Evolutionary conservation across 2,329 filamentous ascomycete species (phyloP), one percentile per base, ranked within the genome.

Genomic region (Diplodia corticola): DNA sequence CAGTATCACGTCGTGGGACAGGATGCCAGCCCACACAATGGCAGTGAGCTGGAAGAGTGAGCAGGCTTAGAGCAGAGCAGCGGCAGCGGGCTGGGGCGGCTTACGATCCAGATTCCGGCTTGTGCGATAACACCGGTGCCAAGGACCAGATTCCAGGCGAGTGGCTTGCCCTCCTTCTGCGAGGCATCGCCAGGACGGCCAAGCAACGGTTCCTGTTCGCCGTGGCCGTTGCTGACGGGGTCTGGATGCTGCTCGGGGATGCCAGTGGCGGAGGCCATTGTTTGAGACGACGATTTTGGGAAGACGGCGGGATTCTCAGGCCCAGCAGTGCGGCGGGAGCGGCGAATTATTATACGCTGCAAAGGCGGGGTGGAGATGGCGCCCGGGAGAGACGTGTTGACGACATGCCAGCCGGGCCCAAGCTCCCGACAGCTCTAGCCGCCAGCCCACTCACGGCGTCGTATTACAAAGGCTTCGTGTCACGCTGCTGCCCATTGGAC

Each of bases 71-170:
- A 7, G 6, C 10, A 22, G 20, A 17, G 10, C 50, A 28, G 44
- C 20, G 53, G 33, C 12, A 22, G 10, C 12, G 17, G 28, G 17
- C 13, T 22, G 55, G n/a, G 17, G 20, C n/a, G n/a, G 17, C 57
- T 61, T 75, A 87, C 84, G 69, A 97, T 86, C 79, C 92, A 81
- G 65, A 89, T 86, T 65, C 92, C 94, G 50, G 86, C 84, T 79
- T 97, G 93, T 48, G 92, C 91, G 68, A 97, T 79, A 68, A 89
- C 84, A 66, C 88, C 94, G 17, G 93, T 96, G 69, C 92, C 93
- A 82, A 94, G 93, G 93, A 90, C 81, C 48, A 96, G 82, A 73
- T 97, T 97, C 71, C 84, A 82, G 68, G 86, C 81, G 63, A 96
- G 83, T 26, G 87, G 82, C 67, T 86, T 83, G 17, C 85, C 84